Evolutionary conservation across 176 grass and related monocot genomes (phyloP).

Genomic region (Musa itinerans): DNA sequence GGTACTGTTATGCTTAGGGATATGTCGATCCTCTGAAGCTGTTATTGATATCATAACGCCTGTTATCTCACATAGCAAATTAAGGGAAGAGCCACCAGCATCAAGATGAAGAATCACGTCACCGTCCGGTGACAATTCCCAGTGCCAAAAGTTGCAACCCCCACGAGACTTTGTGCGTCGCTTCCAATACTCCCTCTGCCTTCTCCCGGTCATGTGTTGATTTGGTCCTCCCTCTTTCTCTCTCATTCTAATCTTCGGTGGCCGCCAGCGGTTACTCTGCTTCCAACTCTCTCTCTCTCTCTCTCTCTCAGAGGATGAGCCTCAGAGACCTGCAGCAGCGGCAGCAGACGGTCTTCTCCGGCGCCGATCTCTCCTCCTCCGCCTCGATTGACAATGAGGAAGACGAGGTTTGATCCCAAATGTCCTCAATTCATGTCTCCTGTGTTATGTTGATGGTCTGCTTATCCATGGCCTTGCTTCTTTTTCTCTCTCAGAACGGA

Average conservation of each 20-base stretch:
- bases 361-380: slow-evolving; percentile 10
- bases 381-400: slow-evolving; percentile 15
- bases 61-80: no score
- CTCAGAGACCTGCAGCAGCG: neutral
- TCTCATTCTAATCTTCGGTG: no score
- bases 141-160: no score
- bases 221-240: neutral
- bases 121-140: no score
- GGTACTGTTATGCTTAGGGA: no score
- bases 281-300: neutral
- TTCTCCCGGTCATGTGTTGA: neutral
- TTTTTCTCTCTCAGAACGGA: slow-evolving; percentile 6
- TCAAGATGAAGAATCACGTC: no score
- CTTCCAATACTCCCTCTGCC: neutral
- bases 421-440: neutral
- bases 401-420: neutral
- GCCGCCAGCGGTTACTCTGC: neutral
- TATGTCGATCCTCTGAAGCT: no score
- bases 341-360: neutral
- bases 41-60: no score
- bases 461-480: neutral
- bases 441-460: neutral
- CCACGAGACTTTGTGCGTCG: no score
- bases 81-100: no score
- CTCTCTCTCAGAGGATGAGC: neutral